A percentile compares a stretch with the other conserved stretches of the same genome.
Conservation (phyloP, 768 basidiomycete genomes). For the Boletus rubroflammeus region DNA sequence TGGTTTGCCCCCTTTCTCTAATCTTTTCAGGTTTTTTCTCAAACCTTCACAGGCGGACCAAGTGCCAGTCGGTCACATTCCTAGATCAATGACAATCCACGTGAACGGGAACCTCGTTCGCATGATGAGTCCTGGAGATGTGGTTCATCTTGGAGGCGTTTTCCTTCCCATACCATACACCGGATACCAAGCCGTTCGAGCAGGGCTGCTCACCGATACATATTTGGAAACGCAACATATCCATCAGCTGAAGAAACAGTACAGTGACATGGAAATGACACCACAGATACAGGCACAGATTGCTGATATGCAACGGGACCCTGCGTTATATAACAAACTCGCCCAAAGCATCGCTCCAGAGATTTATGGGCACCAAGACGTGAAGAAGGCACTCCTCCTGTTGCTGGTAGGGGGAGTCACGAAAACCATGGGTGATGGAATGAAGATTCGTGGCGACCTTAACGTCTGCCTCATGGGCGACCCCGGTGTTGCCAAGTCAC, state of each 20-base stretch:
- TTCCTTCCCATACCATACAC: constrained; percentile 98
- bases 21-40: not conserved
- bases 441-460: constrained; percentile 98
- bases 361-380: constrained; percentile 96
- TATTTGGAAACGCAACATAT: constrained; percentile 91
- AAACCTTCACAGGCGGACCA: constrained; percentile 74
- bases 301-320: constrained; percentile 64
- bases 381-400: constrained; percentile 92
- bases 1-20: constrained; percentile 50
- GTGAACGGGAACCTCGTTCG: constrained; percentile 88
- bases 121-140: constrained; percentile 91
- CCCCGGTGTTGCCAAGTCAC: constrained; percentile 98
- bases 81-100: constrained; percentile 97
- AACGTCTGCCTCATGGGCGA: constrained; percentile 99
- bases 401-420: constrained; percentile 95
- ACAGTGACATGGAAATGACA: constrained; percentile 90
- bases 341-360: constrained; percentile 96
- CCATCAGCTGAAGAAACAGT: constrained; percentile 95
- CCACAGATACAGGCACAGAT: constrained; percentile 75
- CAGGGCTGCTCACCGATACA: constrained; percentile 94
- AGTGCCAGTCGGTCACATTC: constrained; percentile 99
- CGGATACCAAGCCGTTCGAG: constrained; percentile 94
- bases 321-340: constrained; percentile 80
- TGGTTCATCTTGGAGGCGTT: constrained; percentile 92
- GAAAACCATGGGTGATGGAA: constrained; percentile 92